Evolutionary conservation across 805 yeast genomes (phyloP).

Genomic region (Millerozyma miso): DNA sequence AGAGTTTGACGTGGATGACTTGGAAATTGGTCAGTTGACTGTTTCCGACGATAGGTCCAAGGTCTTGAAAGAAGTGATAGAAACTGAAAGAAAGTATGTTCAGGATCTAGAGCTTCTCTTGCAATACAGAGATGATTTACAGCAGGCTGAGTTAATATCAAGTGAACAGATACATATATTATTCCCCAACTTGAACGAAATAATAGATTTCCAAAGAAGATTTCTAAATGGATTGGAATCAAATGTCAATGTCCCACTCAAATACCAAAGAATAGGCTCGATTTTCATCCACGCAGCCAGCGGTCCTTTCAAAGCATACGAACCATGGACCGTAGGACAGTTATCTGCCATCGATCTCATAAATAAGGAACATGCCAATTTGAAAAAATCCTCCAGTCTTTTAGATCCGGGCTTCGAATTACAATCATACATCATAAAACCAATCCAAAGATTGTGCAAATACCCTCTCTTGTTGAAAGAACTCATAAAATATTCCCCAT

Average conservation of each 20-base stretch:
- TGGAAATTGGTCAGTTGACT: conserved; percentile 19
- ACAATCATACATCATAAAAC: conserved; percentile 85
- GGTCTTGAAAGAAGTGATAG: conserved; percentile 78
- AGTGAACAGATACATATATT: conserved; percentile 76
- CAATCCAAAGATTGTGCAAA: conserved; percentile 93
- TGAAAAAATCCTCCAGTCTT: conserved; percentile 50
- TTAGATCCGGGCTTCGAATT: conserved; percentile 85
- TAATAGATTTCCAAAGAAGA: conserved; percentile 89
- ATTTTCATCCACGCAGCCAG: conserved; percentile 77
- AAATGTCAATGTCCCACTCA: conserved; percentile 69
- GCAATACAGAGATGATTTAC: conserved; percentile 63
- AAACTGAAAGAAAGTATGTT: conserved; percentile 89
- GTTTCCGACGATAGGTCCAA: conserved; percentile 61
- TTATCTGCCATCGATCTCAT: conserved; percentile 82
- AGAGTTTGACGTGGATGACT: conserved; percentile 6
- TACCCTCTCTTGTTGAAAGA: conserved; percentile 83
- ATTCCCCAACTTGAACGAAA: conserved; percentile 79
- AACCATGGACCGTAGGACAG: conserved; percentile 92
- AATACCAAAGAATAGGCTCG: conserved; percentile 83
- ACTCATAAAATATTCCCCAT: conserved; percentile 61
- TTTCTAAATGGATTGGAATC: conserved; percentile 86
- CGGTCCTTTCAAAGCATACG: conserved; percentile 81
- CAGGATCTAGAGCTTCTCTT: conserved; percentile 79
- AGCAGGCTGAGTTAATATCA: conserved; percentile 61
- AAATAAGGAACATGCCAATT: conserved; percentile 53